These are phyloP conservation scores for Neophaeococcomyces mojaviensis DNA, from an alignment of 2,329 filamentous ascomycete genomes.

Conservation along the genomic window DNA sequence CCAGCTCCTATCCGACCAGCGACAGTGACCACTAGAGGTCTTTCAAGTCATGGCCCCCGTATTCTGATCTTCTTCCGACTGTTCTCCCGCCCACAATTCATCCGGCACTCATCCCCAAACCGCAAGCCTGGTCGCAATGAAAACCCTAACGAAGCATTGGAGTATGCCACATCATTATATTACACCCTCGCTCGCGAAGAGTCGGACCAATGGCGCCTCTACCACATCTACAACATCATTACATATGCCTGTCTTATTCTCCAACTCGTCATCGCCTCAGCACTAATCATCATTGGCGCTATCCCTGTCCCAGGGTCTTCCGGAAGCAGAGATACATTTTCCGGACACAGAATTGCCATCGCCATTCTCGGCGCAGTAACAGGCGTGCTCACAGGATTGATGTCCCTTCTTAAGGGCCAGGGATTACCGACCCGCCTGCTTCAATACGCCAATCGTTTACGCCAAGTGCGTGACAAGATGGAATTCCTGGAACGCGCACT, in stretches of 20 bases:
- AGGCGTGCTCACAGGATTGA: constrained; percentile 1
- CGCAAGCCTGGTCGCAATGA: not conserved
- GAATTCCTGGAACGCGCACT: constrained; percentile 5
- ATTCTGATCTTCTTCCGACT: not conserved
- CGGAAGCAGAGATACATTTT: not conserved
- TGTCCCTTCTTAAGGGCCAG: constrained; percentile 4
- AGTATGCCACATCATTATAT: constrained; percentile 5
- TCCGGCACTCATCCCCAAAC: not conserved
- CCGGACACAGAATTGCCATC: not conserved
- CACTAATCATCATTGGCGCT: constrained; percentile 3
- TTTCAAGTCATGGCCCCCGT: not conserved
- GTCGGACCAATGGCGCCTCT: constrained; percentile 3
- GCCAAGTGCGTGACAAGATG: constrained; percentile 4
- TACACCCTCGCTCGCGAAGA: constrained; percentile 2
- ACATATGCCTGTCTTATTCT: constrained; percentile 1
- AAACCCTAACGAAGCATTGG: not conserved
- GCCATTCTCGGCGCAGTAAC: constrained; percentile 1
- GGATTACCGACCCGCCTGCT: constrained; percentile 3
- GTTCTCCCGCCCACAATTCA: not conserved
- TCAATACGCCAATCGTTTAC: constrained; percentile 1
- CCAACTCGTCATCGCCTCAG: not conserved
- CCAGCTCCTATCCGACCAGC: no score
- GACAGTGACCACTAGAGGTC: not conserved
- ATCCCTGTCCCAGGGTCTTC: not conserved
- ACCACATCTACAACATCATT: constrained; percentile 5